A percentile compares a stretch with the other conserved stretches of the same genome.
phyloP scores from a whole-genome alignment of 2,329 filamentous ascomycete species.

The Neocucurbitaria cava region DNA sequence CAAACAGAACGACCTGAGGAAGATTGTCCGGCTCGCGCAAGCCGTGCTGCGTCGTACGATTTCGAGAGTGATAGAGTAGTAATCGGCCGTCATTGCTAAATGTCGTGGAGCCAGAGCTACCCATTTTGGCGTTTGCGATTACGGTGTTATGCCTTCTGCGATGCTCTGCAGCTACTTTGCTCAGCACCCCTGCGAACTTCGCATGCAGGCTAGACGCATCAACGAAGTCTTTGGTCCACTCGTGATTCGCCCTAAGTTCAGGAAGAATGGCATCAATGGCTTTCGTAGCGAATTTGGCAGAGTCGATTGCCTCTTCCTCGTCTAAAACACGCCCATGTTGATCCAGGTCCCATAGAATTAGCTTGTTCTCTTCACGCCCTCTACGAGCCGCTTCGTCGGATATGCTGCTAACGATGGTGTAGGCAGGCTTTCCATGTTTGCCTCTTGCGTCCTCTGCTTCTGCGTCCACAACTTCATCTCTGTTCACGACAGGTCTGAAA shows the following conservation, averaged over 20 bases:
- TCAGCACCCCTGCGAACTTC: constrained; percentile 28
- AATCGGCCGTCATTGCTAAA: constrained; percentile 31
- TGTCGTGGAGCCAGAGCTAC: constrained; percentile 14
- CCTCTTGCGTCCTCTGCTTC: background rate
- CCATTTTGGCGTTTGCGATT: constrained; percentile 20
- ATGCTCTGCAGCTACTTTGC: constrained; percentile 24
- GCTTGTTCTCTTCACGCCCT: constrained; percentile 1
- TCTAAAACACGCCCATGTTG: constrained; percentile 33
- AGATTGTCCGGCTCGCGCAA: constrained; percentile 11
- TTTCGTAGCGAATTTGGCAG: constrained; percentile 26
- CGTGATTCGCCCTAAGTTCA: constrained; percentile 30
- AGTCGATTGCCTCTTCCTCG: constrained; percentile 36
- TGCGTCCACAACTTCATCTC: background rate
- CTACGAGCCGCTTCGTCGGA: constrained; percentile 1
- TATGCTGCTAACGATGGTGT: constrained; percentile 29
- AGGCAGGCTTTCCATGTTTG: constrained; percentile 14
- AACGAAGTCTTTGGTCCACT: constrained; percentile 37
- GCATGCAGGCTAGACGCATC: constrained; percentile 22
- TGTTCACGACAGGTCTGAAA: constrained; percentile 20
- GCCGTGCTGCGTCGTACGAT: constrained; percentile 15
- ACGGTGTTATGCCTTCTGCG: constrained; percentile 29
- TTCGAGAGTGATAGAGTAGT: constrained; percentile 24
- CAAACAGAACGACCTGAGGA: constrained; percentile 27
- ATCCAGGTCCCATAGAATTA: constrained; percentile 40
- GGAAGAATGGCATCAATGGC: constrained; percentile 35